phyloP scores from a whole-genome alignment of 2,329 filamentous ascomycete genomes.

The Alternaria alternata region DNA sequence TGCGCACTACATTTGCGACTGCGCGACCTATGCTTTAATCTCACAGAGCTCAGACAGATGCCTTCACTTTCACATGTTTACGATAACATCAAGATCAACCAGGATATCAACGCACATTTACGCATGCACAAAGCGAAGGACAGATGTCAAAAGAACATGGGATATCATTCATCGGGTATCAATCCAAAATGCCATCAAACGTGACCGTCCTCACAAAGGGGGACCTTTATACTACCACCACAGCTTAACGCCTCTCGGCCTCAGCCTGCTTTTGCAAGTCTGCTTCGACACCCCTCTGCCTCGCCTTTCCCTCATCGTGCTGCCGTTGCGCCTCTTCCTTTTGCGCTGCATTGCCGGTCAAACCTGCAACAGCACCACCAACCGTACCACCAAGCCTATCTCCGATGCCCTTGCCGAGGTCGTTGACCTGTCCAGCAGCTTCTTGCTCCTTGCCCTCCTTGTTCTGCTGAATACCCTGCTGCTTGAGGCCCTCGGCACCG shows the following conservation, averaged over 20 bases:
- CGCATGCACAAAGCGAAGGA: background rate
- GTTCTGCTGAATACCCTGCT: constrained; percentile 79
- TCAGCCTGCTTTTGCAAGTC: constrained; percentile 76
- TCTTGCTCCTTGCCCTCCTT: constrained; percentile 81
- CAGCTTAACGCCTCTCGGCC: constrained; percentile 4
- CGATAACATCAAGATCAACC: background rate
- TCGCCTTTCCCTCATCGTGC: constrained; percentile 84
- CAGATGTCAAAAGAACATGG: background rate
- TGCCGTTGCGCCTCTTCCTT: constrained; percentile 71
- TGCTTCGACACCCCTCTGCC: constrained; percentile 81
- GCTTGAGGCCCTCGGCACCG: constrained; percentile 78
- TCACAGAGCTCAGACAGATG: background rate
- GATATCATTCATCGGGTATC: constrained; percentile 11
- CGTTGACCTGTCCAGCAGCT: constrained; percentile 80
- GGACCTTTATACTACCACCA: too few species aligned
- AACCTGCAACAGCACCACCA: constrained; percentile 73
- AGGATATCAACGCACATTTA: background rate
- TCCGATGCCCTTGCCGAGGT: constrained; percentile 70
- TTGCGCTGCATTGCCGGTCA: constrained; percentile 74
- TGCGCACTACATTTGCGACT: too few species aligned
- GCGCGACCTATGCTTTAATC: background rate
- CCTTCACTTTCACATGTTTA: background rate
- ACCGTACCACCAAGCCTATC: constrained; percentile 71
- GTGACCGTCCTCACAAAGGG: background rate
- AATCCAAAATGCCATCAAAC: background rate